These are phyloP conservation scores for Fragaria vesca DNA, from an alignment of 306 rosid species.

Conservation along the genomic window DNA sequence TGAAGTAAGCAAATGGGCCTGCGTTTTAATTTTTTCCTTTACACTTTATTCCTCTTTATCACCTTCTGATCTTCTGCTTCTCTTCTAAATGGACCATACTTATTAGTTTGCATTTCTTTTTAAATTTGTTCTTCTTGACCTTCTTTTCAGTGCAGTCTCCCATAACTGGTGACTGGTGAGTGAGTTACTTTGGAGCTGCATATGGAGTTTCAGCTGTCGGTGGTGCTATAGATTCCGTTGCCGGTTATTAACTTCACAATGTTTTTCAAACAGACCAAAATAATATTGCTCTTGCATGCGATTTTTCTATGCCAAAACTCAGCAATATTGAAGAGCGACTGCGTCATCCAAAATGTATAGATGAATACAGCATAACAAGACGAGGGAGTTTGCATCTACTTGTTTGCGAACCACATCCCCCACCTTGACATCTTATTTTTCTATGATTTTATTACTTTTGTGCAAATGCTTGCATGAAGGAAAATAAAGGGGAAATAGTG, in stretches of 20 bases:
- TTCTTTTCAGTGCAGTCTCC: neutral
- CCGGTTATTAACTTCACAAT: neutral
- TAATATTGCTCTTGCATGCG: neutral
- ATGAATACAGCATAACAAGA: neutral
- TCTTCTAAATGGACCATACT: slow-evolving; percentile 31
- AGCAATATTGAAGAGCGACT: neutral
- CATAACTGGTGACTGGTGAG: neutral
- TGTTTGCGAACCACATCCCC: too few species aligned
- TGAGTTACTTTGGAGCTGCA: neutral
- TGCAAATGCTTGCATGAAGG: too few species aligned
- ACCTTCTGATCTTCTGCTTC: slow-evolving; percentile 33
- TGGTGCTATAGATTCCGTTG: neutral
- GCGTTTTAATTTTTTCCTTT: slow-evolving; percentile 22
- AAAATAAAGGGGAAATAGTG: too few species aligned
- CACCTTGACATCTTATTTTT: too few species aligned
- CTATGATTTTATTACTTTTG: too few species aligned
- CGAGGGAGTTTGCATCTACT: too few species aligned
- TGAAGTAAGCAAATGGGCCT: slow-evolving; percentile 21
- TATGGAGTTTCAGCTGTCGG: neutral
- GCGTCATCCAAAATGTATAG: neutral
- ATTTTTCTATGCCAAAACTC: neutral
- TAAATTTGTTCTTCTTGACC: slow-evolving; percentile 25
- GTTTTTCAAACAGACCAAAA: neutral
- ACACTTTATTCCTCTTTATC: slow-evolving; percentile 31
- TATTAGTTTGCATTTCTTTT: slow-evolving; percentile 1